Percentiles rank a stretch among this genome's conserved stretches.
Conservation (phyloP, 202 grass and related monocot genomes). For the Hordeum pubiflorum region DNA sequence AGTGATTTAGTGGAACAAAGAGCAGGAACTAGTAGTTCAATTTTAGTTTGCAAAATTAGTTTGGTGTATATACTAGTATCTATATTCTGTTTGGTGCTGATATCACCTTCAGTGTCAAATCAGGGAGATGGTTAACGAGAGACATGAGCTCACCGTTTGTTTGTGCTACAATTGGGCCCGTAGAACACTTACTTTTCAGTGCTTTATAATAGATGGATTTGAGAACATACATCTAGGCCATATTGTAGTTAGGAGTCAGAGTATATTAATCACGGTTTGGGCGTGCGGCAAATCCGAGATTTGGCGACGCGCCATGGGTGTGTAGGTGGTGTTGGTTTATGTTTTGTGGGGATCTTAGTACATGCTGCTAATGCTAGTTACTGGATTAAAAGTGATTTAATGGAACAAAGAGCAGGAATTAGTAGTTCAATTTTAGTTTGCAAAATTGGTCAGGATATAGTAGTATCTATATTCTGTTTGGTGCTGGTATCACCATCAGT, state of each 20-base stretch:
- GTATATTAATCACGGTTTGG: too few relatives aligned
- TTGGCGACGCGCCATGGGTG: too few relatives aligned
- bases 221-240: background rate
- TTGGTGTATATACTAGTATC: background rate
- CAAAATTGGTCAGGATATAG: background rate
- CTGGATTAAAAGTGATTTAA: background rate
- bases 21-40: background rate
- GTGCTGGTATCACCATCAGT: background rate
- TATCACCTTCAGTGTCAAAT: background rate
- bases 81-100: background rate
- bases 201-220: background rate
- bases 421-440: background rate
- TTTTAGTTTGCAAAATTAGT: background rate
- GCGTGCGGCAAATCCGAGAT: too few relatives aligned
- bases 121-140: background rate
- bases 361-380: background rate
- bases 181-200: background rate
- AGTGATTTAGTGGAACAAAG: background rate
- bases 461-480: background rate
- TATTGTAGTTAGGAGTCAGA: too few relatives aligned
- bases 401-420: background rate
- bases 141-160: background rate
- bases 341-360: background rate
- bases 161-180: background rate
- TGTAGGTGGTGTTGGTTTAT: background rate